Evolutionary conservation across 306 rosid genomes (phyloP), one percentile per base, ranked within the genome.

Genomic region (Morella rubra): DNA sequence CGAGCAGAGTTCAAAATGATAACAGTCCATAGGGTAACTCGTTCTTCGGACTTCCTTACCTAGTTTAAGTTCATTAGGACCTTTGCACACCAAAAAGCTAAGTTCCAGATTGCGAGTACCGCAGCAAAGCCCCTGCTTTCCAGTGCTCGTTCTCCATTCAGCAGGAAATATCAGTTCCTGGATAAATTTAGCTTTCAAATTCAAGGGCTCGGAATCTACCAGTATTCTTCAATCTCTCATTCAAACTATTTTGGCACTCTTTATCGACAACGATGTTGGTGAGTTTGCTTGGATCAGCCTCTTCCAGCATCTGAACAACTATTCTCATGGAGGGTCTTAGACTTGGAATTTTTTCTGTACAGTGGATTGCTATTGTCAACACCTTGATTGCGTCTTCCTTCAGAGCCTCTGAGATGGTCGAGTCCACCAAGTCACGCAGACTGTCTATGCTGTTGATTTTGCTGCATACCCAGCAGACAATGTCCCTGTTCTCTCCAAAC

Each of bases 241-340:
- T 75, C 11, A 22, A 75, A 62, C 77, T 24, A 77, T 77, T 71
- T 85, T 72, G 73, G 62, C 66, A 75, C 16, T 79, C 86, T 58
- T 82, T 82, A 44, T 68, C 76, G 53, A 90, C 84, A 72, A 46
- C 62, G 9, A 89, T 69, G 82, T 79, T 60, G 55, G 73, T 42
- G 72, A 84, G 81, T n/a, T 74, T 18, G 54, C 73, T 78, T 73
- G 98, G 97, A 16, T 89, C 90, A 2, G 89, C 89, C 69, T 91
- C 92, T 83, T 93, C 97, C 46, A 93, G 86, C 98, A 93, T 88
- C 60, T 93, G 96, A 78, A 93, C 97, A 45, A 91, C 89, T 87
- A 69, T 86, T 85, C 98, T 91, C 93, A 90, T 93, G 66, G 97
- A 91, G 0, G 98, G 98, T 76, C 98, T 93, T 50, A 90, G 80